Evolutionary conservation across 306 rosid species (phyloP).

Genomic region (Gleditsia sinensis): DNA sequence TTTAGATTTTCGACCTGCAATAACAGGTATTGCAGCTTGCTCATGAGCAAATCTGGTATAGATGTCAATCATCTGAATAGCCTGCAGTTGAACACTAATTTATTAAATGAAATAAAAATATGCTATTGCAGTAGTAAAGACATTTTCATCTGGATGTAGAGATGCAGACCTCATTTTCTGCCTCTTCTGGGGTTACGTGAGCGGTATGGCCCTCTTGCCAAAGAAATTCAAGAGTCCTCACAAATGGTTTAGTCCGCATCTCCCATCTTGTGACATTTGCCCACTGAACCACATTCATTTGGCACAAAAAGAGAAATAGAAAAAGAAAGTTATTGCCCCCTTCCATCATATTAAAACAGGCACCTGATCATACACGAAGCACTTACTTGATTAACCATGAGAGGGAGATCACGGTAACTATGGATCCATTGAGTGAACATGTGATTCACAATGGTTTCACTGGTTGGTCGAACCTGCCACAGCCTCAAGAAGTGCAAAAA

Average conservation of each 20-base stretch:
- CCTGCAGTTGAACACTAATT: slow-evolving; percentile 64
- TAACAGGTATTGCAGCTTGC: slow-evolving; percentile 94
- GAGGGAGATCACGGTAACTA: slow-evolving; percentile 97
- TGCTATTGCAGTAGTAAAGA: background rate
- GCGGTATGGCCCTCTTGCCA: slow-evolving; percentile 99
- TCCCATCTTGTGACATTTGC: slow-evolving; percentile 99
- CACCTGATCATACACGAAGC: slow-evolving; percentile 14
- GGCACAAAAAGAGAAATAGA: background rate
- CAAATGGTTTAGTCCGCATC: slow-evolving; percentile 96
- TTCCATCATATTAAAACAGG: slow-evolving; percentile 3
- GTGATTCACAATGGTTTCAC: slow-evolving; percentile 96
- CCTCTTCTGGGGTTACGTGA: slow-evolving; percentile 87
- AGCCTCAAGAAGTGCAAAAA: slow-evolving; percentile 85
- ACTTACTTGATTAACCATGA: slow-evolving; percentile 82
- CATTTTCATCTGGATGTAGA: background rate
- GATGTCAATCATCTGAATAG: slow-evolving; percentile 90
- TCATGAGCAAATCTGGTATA: slow-evolving; percentile 89
- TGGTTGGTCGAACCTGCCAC: slow-evolving; percentile 94
- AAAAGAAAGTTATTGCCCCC: slow-evolving; percentile 3
- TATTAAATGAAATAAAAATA: slow-evolving; percentile 25
- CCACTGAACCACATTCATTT: slow-evolving; percentile 66
- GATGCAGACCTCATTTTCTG: slow-evolving; percentile 81
- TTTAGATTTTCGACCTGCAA: slow-evolving; percentile 93
- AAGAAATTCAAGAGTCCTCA: slow-evolving; percentile 95
- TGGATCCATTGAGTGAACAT: slow-evolving; percentile 99